Evolutionary conservation across 164 flowering plant genomes (phyloP).

Genomic region (Dillenia suffruticosa): DNA sequence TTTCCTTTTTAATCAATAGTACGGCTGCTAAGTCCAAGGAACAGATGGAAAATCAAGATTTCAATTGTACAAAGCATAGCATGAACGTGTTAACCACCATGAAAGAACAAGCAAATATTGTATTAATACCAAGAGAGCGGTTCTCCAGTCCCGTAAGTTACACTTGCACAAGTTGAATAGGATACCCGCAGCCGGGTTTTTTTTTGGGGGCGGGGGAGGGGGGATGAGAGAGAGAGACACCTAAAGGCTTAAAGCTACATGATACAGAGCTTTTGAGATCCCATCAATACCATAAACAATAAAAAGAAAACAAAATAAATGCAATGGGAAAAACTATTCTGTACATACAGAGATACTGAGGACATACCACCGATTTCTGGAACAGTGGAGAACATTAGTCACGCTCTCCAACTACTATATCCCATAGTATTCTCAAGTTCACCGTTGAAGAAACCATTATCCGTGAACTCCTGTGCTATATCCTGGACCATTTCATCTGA

Average conservation of each 20-base stretch:
- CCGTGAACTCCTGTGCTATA: constrained; percentile 57
- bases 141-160: too few relatives aligned
- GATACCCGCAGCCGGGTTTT: too few relatives aligned
- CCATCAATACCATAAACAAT: not conserved
- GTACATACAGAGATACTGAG: constrained; percentile 27
- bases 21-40: too few relatives aligned
- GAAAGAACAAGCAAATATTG: too few relatives aligned
- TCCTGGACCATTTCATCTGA: constrained; percentile 59
- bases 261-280: not conserved
- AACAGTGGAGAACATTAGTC: constrained; percentile 21
- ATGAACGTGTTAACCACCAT: too few relatives aligned
- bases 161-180: too few relatives aligned
- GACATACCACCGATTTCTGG: not conserved
- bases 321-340: constrained; percentile 8
- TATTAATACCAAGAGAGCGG: too few relatives aligned
- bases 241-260: constrained; percentile 3
- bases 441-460: constrained; percentile 50
- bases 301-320: constrained; percentile 10
- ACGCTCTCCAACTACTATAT: constrained; percentile 57
- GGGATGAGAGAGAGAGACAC: not conserved
- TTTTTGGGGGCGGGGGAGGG: too few relatives aligned
- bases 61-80: too few relatives aligned
- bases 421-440: constrained; percentile 54
- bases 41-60: too few relatives aligned
- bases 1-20: too few relatives aligned